Base-by-base conservation (phyloP, 345 rosid genomes). In the Noccaea caerulescens region DNA sequence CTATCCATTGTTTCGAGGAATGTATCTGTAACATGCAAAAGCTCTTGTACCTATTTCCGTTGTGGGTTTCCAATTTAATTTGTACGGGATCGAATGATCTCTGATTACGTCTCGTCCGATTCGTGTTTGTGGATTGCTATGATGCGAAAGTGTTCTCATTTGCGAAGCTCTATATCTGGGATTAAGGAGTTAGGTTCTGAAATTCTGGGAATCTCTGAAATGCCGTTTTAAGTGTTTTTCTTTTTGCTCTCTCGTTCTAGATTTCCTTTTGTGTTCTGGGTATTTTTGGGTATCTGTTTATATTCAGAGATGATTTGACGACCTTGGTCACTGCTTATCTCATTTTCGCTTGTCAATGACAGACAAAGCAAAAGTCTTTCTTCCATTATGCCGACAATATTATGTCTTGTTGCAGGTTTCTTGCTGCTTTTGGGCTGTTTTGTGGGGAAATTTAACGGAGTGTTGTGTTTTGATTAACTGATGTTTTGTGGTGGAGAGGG, bases 401-500 rank as follows among this genome's bases (percentile, higher is more conserved):
- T 23, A 13, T 34, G 38, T 66, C 27, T 39, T 25, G 9, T 54
- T 53, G 50, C 44, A 53, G 71, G 50, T 42, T 42, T 67, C 4
- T 30, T 63, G 68, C 58, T 55, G 78, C 55, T 43, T 42, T 38
- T 65, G 27, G 72, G 53, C 14, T 36, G 44, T 68, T 64, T 23
- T 41, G 61, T 50, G 54, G 54, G 52, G 59, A 2, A 64, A 61
- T 77, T 30, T 34, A n/a, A 58, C 33, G 73, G 73, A 79, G 57
- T 41, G 38, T 1, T 34, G 54, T 38, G 37, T 9, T 12, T 68
- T 45, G 68, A 33, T 58, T 57, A 61, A 64, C 80, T 82, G 72
- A 85, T 90, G 94, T 78, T 83, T 80, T 80, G 81, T 69, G 86
- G 73, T 27, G 76, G 75, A 61, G 79, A 72, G 53, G 76, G 47